A percentile compares a stretch with the other conserved stretches of the same genome.
These are phyloP conservation scores for Aspergillus sp. DNA, from an alignment of 2,329 filamentous ascomycete species.

Conservation along the genomic window DNA sequence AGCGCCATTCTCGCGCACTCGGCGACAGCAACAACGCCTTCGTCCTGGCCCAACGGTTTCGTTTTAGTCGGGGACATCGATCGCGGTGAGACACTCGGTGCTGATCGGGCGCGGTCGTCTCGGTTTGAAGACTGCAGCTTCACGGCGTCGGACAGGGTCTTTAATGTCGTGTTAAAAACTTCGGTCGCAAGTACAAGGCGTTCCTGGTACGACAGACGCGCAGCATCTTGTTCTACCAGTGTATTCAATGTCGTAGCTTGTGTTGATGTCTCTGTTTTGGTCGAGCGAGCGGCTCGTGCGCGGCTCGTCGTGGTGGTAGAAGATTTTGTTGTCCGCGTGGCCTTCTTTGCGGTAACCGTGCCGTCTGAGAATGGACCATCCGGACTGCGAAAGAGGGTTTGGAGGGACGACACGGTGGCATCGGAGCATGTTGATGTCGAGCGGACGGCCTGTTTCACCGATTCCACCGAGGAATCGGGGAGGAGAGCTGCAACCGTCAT, in stretches of 20 bases:
- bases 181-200: slow-evolving; percentile 44
- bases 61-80: slow-evolving; percentile 21
- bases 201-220: slow-evolving; percentile 34
- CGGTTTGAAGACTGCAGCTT: slow-evolving; percentile 28
- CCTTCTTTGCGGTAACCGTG: slow-evolving; percentile 19
- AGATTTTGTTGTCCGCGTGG: slow-evolving; percentile 23
- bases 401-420: slow-evolving; percentile 38
- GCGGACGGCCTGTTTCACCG: slow-evolving; percentile 55
- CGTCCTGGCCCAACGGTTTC: slow-evolving; percentile 17
- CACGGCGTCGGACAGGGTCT: slow-evolving; percentile 40
- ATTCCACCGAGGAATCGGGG: slow-evolving; percentile 32
- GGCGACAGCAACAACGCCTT: slow-evolving; percentile 30
- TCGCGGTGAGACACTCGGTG: slow-evolving; percentile 24
- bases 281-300: slow-evolving; percentile 21
- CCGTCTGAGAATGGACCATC: slow-evolving; percentile 20
- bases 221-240: slow-evolving; percentile 23
- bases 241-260: slow-evolving; percentile 26
- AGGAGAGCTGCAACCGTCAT: slow-evolving; percentile 35
- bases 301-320: slow-evolving; percentile 18
- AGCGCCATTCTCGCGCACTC: slow-evolving; percentile 42
- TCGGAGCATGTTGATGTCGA: slow-evolving; percentile 54
- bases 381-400: slow-evolving; percentile 35
- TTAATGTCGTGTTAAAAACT: slow-evolving; percentile 45
- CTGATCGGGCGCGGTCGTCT: slow-evolving; percentile 8
- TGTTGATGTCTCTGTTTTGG: slow-evolving; percentile 21